A percentile compares a stretch with the other conserved stretches of the same genome.
phyloP scores from a whole-genome alignment of 306 rosid genomes.

The Cercis canadensis region DNA sequence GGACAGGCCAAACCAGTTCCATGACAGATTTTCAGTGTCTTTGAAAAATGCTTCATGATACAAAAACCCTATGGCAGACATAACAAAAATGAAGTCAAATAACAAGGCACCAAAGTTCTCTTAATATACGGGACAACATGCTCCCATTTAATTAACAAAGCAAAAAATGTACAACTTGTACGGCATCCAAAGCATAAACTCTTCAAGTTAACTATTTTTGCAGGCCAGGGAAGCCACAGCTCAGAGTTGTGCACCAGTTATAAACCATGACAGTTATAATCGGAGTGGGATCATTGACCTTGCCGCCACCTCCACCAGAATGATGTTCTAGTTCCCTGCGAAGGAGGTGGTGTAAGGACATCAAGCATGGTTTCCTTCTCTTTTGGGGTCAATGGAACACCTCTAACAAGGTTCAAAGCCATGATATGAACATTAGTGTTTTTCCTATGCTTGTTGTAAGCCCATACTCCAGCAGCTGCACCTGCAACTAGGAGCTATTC shows the following conservation, averaged over 20 bases:
- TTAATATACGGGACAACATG: not conserved
- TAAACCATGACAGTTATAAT: not conserved
- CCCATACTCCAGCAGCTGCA: constrained; percentile 81
- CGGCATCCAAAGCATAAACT: not conserved
- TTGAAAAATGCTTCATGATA: too few relatives aligned
- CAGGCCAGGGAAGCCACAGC: constrained; percentile 1
- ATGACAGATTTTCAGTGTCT: too few relatives aligned
- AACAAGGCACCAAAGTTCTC: not conserved
- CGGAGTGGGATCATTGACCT: constrained; percentile 48
- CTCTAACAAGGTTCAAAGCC: constrained; percentile 82
- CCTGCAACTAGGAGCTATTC: constrained; percentile 58
- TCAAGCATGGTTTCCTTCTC: constrained; percentile 89
- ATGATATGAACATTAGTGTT: constrained; percentile 77
- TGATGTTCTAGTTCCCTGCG: constrained; percentile 45
- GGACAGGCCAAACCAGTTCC: too few relatives aligned
- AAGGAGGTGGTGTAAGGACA: constrained; percentile 75
- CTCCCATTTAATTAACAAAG: not conserved
- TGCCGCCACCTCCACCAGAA: constrained; percentile 69
- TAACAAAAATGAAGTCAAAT: too few relatives aligned
- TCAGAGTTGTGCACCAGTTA: not conserved
- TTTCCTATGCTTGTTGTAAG: constrained; percentile 64
- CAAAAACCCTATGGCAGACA: too few relatives aligned
- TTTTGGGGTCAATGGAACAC: constrained; percentile 72
- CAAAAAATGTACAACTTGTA: constrained; percentile 1
- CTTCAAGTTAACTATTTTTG: constrained; percentile 10